Percentiles rank a stretch among this genome's conserved stretches.
Evolutionary conservation across 768 basidiomycete genomes (phyloP).

Genomic region (Lactarius pseudohatsudake): DNA sequence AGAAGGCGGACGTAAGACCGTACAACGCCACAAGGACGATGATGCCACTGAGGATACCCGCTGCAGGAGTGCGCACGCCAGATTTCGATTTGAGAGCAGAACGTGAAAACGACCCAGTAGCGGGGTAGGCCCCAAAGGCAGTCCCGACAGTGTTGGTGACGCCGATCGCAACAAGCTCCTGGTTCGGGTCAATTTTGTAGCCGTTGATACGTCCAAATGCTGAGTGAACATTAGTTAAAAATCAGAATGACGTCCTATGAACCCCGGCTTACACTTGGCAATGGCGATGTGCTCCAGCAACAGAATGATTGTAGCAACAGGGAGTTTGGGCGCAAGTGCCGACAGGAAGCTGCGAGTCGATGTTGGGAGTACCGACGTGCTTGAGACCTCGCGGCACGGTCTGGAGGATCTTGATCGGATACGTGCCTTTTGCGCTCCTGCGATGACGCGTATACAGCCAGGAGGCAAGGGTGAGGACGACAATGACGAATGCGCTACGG

Average conservation of each 20-base stretch:
- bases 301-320: conserved; percentile 85
- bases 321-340: conserved; percentile 74
- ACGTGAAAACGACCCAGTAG: conserved; percentile 98
- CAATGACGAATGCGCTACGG: conserved; percentile 84
- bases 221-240: conserved; percentile 34
- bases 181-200: conserved; percentile 92
- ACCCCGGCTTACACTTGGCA: conserved; percentile 69
- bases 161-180: conserved; percentile 97
- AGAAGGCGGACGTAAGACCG: conserved; percentile 90
- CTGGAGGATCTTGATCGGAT: conserved; percentile 81
- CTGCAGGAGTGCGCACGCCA: conserved; percentile 93
- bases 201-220: conserved; percentile 93
- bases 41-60: conserved; percentile 80
- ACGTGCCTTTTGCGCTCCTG: conserved; percentile 56
- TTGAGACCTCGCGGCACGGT: conserved; percentile 85
- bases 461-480: conserved; percentile 82
- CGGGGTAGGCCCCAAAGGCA: conserved; percentile 89
- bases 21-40: conserved; percentile 94
- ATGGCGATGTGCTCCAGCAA: conserved; percentile 97
- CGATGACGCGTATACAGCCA: conserved; percentile 80
- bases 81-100: conserved; percentile 95
- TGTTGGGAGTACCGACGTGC: conserved; percentile 48
- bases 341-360: conserved; percentile 57
- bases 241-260: too few relatives aligned
- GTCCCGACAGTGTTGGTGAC: conserved; percentile 92